Conservation (phyloP, 129 eudicot genomes). For the Ambrosia artemisiifolia region DNA sequence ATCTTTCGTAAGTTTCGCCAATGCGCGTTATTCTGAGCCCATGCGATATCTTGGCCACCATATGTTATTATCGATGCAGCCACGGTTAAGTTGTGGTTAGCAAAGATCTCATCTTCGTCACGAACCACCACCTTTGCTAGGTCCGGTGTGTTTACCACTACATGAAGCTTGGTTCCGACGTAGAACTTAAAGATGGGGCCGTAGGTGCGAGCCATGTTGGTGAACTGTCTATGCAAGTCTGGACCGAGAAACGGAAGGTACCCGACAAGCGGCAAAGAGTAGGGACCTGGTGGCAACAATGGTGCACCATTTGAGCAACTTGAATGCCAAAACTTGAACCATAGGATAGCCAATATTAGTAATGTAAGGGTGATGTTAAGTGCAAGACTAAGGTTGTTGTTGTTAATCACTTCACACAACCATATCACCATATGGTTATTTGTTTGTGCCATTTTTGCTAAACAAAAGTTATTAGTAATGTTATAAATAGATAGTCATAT, state of each 20-base stretch:
- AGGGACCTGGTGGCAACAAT: conserved; percentile 42
- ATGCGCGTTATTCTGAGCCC: not conserved
- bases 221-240: not conserved
- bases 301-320: conserved; percentile 11
- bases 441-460: not conserved
- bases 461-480: not conserved
- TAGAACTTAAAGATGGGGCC: conserved; percentile 1
- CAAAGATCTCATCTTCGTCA: conserved; percentile 14
- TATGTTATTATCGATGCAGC: not conserved
- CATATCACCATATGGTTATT: not conserved
- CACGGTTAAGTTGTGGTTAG: not conserved
- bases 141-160: not conserved
- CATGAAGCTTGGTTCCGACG: conserved; percentile 2
- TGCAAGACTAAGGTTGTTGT: too few relatives aligned
- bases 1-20: conserved; percentile 9
- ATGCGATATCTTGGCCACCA: not conserved
- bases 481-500: too few relatives aligned
- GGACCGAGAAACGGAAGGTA: conserved; percentile 42
- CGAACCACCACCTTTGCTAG: not conserved
- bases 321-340: not conserved
- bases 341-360: not conserved
- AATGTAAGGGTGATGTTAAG: not conserved
- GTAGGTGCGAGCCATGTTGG: not conserved
- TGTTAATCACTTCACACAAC: too few relatives aligned
- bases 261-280: conserved; percentile 39